A percentile compares a stretch with the other conserved stretches of the same genome.
Evolutionary conservation across 2,329 filamentous ascomycete genomes (phyloP).

Genomic region (Microdochium trichocladiopsis): DNA sequence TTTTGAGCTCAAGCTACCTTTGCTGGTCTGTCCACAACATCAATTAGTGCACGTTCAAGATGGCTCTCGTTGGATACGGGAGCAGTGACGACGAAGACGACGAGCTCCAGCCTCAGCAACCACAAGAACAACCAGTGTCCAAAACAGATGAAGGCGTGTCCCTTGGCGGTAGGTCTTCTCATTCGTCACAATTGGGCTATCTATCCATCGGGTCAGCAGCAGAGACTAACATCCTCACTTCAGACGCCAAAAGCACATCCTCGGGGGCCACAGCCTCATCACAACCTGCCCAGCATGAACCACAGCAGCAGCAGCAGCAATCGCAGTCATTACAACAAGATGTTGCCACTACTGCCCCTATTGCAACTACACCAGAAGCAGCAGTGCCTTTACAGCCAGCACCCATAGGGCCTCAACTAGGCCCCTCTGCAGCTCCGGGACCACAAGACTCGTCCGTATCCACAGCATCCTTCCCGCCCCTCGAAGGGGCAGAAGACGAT

Average conservation of each 20-base stretch:
- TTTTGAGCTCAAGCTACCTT: not conserved
- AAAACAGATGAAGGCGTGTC: constrained; percentile 17
- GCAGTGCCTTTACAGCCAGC: not conserved
- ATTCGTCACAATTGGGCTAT: too few species aligned
- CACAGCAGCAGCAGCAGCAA: not conserved
- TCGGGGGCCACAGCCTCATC: not conserved
- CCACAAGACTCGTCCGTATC: constrained; percentile 1
- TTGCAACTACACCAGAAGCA: not conserved
- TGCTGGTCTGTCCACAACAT: not conserved
- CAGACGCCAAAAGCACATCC: not conserved
- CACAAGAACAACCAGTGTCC: constrained; percentile 13
- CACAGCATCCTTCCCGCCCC: constrained; percentile 18
- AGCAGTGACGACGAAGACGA: constrained; percentile 23
- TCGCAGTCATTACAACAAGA: not conserved
- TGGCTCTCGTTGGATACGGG: constrained; percentile 21
- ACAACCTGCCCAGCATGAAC: not conserved
- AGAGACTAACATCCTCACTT: not conserved
- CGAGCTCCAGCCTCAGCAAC: constrained; percentile 6
- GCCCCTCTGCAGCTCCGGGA: not conserved
- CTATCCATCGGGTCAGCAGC: too few species aligned
- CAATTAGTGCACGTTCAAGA: constrained; percentile 7
- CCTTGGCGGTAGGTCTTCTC: not conserved
- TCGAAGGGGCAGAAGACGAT: constrained; percentile 19
- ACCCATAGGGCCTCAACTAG: not conserved
- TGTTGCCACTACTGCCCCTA: too few species aligned